A percentile compares a stretch with the other conserved stretches of the same genome.
phyloP scores from a whole-genome alignment of 805 yeast species.

The Sugiyamaella valdiviana region DNA sequence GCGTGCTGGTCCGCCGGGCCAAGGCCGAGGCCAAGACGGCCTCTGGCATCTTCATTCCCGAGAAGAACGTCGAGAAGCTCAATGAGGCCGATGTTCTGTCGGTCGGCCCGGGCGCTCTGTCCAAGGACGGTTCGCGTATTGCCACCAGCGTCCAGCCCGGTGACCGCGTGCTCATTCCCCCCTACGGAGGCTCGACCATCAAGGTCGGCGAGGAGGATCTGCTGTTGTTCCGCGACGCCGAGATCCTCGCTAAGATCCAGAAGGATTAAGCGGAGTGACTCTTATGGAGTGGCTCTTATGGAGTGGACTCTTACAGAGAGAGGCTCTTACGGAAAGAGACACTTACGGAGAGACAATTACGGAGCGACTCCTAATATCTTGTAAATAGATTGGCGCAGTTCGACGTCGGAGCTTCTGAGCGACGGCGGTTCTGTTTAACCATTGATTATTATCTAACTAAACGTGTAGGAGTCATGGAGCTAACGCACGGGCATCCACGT shows the following conservation, averaged over 20 bases:
- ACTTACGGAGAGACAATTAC: neutral
- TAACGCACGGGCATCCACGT: slow-evolving; percentile 29
- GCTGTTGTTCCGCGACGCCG: slow-evolving; percentile 83
- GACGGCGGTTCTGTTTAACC: too few species aligned
- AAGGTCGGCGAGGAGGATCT: slow-evolving; percentile 74
- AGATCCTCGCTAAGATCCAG: slow-evolving; percentile 82
- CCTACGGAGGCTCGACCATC: slow-evolving; percentile 86
- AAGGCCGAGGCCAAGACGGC: slow-evolving; percentile 90
- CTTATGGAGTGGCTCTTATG: too few species aligned
- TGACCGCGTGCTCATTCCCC: slow-evolving; percentile 90
- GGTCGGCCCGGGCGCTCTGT: slow-evolving; percentile 88
- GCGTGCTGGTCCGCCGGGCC: slow-evolving; percentile 91
- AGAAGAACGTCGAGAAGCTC: slow-evolving; percentile 90
- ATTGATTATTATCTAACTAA: neutral
- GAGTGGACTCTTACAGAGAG: too few species aligned
- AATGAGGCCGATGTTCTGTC: slow-evolving; percentile 90
- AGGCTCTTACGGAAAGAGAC: too few species aligned
- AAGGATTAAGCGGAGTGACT: slow-evolving; percentile 48
- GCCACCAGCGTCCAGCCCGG: slow-evolving; percentile 78
- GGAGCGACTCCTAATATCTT: neutral
- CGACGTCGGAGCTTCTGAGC: too few species aligned
- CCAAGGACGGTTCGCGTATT: slow-evolving; percentile 66
- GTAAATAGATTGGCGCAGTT: too few species aligned
- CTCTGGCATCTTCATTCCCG: slow-evolving; percentile 89
- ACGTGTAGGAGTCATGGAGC: neutral